Conservation (phyloP, 2,329 filamentous ascomycete species). For the Ceratocystis huliohia region DNA sequence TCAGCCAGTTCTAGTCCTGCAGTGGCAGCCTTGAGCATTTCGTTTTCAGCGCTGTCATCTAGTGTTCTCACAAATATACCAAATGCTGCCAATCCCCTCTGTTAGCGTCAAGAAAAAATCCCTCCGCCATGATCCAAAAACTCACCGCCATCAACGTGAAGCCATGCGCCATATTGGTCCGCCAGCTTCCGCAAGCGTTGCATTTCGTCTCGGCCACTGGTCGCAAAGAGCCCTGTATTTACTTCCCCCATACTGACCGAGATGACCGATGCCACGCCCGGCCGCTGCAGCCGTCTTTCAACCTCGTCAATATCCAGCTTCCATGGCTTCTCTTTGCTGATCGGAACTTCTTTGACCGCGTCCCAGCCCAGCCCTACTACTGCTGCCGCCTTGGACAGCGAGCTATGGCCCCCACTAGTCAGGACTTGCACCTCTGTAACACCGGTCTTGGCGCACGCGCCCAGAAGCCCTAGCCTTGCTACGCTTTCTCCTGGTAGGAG, state of each 20-base stretch:
- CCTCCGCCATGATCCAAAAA: slow-evolving; percentile 14
- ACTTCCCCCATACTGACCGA: slow-evolving; percentile 78
- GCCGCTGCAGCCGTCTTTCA: slow-evolving; percentile 42
- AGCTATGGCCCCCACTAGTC: slow-evolving; percentile 73
- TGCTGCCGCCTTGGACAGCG: slow-evolving; percentile 68
- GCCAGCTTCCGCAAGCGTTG: slow-evolving; percentile 53
- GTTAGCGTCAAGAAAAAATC: background rate
- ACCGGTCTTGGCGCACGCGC: slow-evolving; percentile 51
- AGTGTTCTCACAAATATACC: slow-evolving; percentile 67
- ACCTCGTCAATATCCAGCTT: slow-evolving; percentile 55
- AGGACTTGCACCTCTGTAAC: slow-evolving; percentile 61
- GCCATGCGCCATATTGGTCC: slow-evolving; percentile 63
- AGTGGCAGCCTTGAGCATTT: slow-evolving; percentile 35
- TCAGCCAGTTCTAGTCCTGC: slow-evolving; percentile 69
- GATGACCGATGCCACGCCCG: slow-evolving; percentile 56
- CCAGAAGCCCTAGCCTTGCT: slow-evolving; percentile 56
- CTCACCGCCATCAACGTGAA: slow-evolving; percentile 71
- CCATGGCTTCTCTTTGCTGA: slow-evolving; percentile 42
- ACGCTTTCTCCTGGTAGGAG: slow-evolving; percentile 35
- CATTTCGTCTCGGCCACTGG: slow-evolving; percentile 47
- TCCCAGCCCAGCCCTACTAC: slow-evolving; percentile 64
- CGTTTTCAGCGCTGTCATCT: slow-evolving; percentile 43
- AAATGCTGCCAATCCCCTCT: slow-evolving; percentile 45
- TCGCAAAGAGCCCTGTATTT: slow-evolving; percentile 72
- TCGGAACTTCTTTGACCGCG: slow-evolving; percentile 49